Evolutionary conservation across 2,329 filamentous ascomycete genomes (phyloP).

Genomic region (Metarhizium guizhouense): DNA sequence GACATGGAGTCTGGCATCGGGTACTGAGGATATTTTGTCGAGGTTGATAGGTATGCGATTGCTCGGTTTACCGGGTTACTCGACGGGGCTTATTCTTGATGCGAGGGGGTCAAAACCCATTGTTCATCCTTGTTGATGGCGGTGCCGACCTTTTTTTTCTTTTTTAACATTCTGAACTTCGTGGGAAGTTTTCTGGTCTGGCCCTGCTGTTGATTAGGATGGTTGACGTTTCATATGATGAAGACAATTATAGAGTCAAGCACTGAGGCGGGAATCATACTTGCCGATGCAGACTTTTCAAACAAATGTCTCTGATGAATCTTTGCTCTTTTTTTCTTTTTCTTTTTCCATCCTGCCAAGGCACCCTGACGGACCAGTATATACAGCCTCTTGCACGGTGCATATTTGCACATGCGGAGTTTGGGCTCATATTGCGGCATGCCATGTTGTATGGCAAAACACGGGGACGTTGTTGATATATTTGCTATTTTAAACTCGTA

Average conservation of each 20-base stretch:
- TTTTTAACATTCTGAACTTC: constrained; percentile 30
- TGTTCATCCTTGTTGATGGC: constrained; percentile 5
- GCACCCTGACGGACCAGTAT: too few relatives aligned
- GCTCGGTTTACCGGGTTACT: constrained; percentile 70
- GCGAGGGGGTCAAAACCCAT: constrained; percentile 60
- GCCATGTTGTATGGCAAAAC: neutral
- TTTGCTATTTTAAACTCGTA: neutral
- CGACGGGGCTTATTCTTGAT: constrained; percentile 99
- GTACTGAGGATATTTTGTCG: constrained; percentile 71
- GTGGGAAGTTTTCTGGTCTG: constrained; percentile 29
- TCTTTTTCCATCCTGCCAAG: neutral
- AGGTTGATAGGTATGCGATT: constrained; percentile 99
- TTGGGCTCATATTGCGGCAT: neutral
- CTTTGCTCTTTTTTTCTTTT: neutral
- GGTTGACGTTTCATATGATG: constrained; percentile 72
- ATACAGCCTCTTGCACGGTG: neutral
- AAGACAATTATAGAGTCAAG: constrained; percentile 96
- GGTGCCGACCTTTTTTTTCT: constrained; percentile 8
- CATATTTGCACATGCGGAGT: neutral
- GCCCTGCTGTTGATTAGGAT: constrained; percentile 6
- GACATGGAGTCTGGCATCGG: constrained; percentile 30
- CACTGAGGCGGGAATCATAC: constrained; percentile 57
- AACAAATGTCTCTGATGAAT: constrained; percentile 21
- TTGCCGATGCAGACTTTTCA: constrained; percentile 21
- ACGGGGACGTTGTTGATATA: neutral